Conservation (phyloP, 805 yeast species). For the Hanseniaspora hatyaiensis region DNA sequence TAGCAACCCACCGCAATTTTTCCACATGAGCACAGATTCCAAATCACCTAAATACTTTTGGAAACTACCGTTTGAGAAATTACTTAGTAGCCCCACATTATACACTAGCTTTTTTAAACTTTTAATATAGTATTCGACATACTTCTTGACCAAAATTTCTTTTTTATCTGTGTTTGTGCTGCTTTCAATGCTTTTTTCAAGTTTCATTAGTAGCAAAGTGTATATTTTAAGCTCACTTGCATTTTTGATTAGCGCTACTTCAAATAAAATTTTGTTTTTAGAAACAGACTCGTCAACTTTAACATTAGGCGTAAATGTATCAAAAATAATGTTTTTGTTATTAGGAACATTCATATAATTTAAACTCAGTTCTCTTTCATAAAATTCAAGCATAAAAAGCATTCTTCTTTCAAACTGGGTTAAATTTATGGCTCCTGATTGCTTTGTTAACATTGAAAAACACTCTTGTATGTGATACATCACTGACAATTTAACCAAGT, state of each 20-base stretch:
- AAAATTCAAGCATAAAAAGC: neutral
- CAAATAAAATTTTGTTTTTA: conserved; percentile 1
- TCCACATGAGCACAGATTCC: neutral
- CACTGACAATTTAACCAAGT: neutral
- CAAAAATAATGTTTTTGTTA: neutral
- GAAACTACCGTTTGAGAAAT: neutral
- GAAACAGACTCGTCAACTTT: neutral
- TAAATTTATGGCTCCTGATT: neutral
- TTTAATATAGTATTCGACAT: neutral
- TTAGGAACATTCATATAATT: neutral
- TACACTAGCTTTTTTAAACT: neutral
- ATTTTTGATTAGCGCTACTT: neutral
- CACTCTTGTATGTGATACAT: conserved; percentile 1
- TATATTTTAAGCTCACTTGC: neutral
- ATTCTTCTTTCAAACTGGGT: neutral
- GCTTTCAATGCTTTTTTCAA: neutral
- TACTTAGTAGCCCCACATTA: neutral
- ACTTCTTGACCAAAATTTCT: neutral
- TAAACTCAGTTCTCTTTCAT: conserved; percentile 2
- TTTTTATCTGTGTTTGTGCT: neutral
- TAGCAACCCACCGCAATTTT: neutral
- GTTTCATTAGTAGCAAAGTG: neutral
- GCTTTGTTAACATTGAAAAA: neutral
- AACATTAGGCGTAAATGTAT: conserved; percentile 2
- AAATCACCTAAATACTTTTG: conserved; percentile 5